These are phyloP conservation scores for Bruguiera hainesii DNA, from an alignment of 441 rosid genomes.

Conservation along the genomic window DNA sequence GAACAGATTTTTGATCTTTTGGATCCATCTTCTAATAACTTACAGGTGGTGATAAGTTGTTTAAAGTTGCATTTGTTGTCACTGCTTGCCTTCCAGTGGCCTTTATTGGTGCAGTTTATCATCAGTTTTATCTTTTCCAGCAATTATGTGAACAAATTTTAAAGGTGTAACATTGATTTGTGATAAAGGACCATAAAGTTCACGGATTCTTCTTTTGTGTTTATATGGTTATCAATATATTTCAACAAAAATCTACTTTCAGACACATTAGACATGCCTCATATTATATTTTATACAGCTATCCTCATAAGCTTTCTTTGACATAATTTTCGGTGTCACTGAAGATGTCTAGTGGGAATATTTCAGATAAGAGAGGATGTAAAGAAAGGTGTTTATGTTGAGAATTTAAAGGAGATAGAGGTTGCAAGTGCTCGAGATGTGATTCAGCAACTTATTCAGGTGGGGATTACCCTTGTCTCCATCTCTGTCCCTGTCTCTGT, in stretches of 20 bases:
- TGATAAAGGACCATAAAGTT: too few species aligned
- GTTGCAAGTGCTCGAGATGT: slow-evolving; percentile 88
- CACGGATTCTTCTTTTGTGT: too few species aligned
- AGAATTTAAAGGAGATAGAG: slow-evolving; percentile 89
- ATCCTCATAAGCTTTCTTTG: not conserved
- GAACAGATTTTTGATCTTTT: slow-evolving; percentile 97
- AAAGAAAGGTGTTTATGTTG: slow-evolving; percentile 92
- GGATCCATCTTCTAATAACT: slow-evolving; percentile 80
- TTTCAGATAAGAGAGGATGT: slow-evolving; percentile 89
- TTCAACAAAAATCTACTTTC: not conserved
- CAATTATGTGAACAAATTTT: too few species aligned
- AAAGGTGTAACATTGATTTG: too few species aligned
- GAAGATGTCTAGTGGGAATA: slow-evolving; percentile 5
- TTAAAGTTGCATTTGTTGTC: slow-evolving; percentile 1
- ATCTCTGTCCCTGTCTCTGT: too few species aligned
- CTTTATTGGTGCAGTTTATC: not conserved
- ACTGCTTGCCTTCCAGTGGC: not conserved
- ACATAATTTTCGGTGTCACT: slow-evolving; percentile 4
- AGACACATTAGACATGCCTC: not conserved
- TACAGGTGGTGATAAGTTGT: slow-evolving; percentile 55
- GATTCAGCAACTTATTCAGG: slow-evolving; percentile 88
- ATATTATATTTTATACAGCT: not conserved
- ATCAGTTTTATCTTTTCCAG: not conserved
- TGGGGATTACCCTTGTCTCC: slow-evolving; percentile 11
- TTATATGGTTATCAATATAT: too few species aligned